Conservation (phyloP, 2,329 filamentous ascomycete species). For the Aspergillus calidoustus region DNA sequence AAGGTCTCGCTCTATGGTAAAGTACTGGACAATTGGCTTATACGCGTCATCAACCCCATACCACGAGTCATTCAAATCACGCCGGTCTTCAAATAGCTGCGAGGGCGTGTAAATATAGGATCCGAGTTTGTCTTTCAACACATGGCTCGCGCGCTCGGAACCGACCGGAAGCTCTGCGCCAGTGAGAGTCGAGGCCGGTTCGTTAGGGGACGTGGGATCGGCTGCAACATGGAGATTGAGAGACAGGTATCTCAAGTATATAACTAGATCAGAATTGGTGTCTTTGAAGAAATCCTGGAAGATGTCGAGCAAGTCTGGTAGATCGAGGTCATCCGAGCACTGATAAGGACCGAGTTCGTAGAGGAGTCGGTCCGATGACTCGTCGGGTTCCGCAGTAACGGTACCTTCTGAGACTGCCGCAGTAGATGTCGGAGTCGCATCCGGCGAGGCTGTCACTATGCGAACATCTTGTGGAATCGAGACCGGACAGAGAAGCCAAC, state of each 20-base stretch:
- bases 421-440: slow-evolving; percentile 29
- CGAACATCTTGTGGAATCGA: slow-evolving; percentile 47
- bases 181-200: slow-evolving; percentile 47
- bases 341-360: slow-evolving; percentile 57
- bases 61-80: slow-evolving; percentile 64
- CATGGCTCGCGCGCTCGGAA: slow-evolving; percentile 51
- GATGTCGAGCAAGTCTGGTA: slow-evolving; percentile 56
- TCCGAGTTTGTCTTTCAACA: slow-evolving; percentile 55
- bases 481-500: slow-evolving; percentile 67
- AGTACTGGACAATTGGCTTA: slow-evolving; percentile 59
- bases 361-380: slow-evolving; percentile 36
- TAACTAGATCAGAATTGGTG: slow-evolving; percentile 60
- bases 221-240: slow-evolving; percentile 65
- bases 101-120: slow-evolving; percentile 60
- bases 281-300: slow-evolving; percentile 57
- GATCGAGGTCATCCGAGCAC: slow-evolving; percentile 59
- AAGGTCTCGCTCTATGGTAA: slow-evolving; percentile 45
- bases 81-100: slow-evolving; percentile 55
- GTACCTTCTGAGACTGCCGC: slow-evolving; percentile 28
- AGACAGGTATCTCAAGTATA: slow-evolving; percentile 57
- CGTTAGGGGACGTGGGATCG: slow-evolving; percentile 46
- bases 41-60: slow-evolving; percentile 49
- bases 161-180: slow-evolving; percentile 50
- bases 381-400: slow-evolving; percentile 28
- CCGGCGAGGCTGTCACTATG: slow-evolving; percentile 28